Conservation (phyloP, 2,329 filamentous ascomycete genomes). For the Metarhizium brunneum region DNA sequence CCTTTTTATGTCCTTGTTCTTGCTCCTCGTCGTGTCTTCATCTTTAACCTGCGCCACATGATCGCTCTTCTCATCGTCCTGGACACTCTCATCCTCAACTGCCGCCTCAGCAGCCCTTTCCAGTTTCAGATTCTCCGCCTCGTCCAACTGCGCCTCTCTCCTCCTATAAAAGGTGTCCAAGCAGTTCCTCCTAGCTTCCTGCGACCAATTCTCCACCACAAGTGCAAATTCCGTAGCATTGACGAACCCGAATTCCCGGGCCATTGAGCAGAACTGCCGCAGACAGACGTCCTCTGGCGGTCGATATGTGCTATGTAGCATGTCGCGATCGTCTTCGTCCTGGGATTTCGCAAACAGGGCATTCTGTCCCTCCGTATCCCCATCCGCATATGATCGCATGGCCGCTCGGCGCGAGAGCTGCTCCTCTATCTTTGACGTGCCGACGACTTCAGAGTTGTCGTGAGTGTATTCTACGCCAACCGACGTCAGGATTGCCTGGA, state of each 20-base stretch:
- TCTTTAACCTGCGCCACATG: neutral
- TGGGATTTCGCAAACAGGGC: constrained; percentile 49
- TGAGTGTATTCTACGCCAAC: constrained; percentile 94
- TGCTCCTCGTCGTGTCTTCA: neutral
- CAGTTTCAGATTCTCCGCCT: constrained; percentile 8
- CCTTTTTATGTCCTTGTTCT: constrained; percentile 1
- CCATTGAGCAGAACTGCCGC: constrained; percentile 89
- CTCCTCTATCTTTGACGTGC: constrained; percentile 84
- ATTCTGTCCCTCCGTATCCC: constrained; percentile 39
- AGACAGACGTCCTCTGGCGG: constrained; percentile 66
- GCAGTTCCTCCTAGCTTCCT: constrained; percentile 68
- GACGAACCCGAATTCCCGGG: constrained; percentile 64
- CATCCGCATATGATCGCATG: constrained; percentile 38
- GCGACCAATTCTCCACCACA: constrained; percentile 83
- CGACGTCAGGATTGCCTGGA: constrained; percentile 79
- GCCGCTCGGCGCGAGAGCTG: constrained; percentile 70
- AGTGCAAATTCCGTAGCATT: constrained; percentile 78
- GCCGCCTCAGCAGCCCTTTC: neutral
- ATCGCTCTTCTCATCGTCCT: constrained; percentile 4
- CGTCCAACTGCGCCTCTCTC: constrained; percentile 40
- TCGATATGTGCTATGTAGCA: constrained; percentile 43
- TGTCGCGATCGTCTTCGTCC: constrained; percentile 20
- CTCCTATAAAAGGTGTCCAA: constrained; percentile 72
- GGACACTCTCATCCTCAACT: neutral
- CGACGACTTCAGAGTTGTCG: constrained; percentile 91